phyloP scores from a whole-genome alignment of 2,329 filamentous ascomycete species.

The Neophaeococcomyces mojaviensis region DNA sequence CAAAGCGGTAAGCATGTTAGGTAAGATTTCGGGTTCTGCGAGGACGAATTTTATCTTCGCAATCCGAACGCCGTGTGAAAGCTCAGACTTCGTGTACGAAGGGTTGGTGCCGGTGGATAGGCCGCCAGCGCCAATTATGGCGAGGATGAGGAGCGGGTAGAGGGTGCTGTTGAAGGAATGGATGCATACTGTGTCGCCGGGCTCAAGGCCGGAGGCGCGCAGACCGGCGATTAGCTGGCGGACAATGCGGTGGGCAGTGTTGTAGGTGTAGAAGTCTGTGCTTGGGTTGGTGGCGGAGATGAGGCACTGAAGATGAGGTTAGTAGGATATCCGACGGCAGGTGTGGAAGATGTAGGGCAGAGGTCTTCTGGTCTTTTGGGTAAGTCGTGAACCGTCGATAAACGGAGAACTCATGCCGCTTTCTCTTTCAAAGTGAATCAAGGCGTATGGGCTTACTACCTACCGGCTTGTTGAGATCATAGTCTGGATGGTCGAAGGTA shows the following conservation, averaged over 20 bases:
- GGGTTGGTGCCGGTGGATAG: constrained; percentile 46
- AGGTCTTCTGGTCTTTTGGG: too few species aligned
- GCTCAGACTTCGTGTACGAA: constrained; percentile 39
- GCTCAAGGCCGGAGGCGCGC: constrained; percentile 34
- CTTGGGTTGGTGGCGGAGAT: constrained; percentile 42
- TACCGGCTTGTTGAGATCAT: constrained; percentile 44
- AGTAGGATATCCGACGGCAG: neutral
- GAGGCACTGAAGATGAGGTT: neutral
- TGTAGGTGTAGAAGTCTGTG: constrained; percentile 24
- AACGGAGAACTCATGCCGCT: too few species aligned
- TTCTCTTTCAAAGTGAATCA: too few species aligned
- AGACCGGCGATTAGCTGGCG: constrained; percentile 40
- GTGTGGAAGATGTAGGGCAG: too few species aligned
- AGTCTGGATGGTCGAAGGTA: constrained; percentile 44
- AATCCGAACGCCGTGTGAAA: constrained; percentile 39
- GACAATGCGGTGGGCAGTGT: constrained; percentile 31
- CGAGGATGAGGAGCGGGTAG: constrained; percentile 34
- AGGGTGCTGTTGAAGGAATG: constrained; percentile 48
- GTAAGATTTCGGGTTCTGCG: constrained; percentile 35
- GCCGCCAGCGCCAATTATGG: constrained; percentile 41
- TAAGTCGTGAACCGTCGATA: too few species aligned
- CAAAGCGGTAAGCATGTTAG: constrained; percentile 32
- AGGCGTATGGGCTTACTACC: too few species aligned
- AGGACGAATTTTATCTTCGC: constrained; percentile 42
- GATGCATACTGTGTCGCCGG: constrained; percentile 48